Conservation (phyloP, 176 grass and related monocot genomes). For the Themeda triandra region DNA sequence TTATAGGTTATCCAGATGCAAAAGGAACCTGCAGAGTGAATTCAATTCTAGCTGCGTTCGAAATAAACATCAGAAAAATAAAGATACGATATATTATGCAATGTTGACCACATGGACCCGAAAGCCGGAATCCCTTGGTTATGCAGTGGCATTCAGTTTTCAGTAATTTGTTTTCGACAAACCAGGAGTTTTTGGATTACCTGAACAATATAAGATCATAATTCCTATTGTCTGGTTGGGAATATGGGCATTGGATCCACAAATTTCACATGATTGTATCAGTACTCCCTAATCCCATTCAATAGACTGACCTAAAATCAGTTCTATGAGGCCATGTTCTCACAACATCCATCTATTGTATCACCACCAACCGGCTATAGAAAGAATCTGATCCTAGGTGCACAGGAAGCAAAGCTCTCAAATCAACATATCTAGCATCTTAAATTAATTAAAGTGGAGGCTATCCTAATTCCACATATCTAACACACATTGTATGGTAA, state of each 20-base stretch:
- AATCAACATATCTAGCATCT: not conserved
- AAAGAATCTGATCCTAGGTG: not conserved
- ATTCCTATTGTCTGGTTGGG: not conserved
- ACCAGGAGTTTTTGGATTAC: no score
- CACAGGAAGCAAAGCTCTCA: not conserved
- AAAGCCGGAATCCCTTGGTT: not conserved
- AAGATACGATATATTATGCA: not conserved
- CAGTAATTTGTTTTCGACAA: not conserved
- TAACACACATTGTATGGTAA: not conserved
- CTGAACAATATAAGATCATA: not conserved
- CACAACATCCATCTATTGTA: not conserved
- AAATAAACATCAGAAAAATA: not conserved
- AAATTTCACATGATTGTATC: not conserved
- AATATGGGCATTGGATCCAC: not conserved
- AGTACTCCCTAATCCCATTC: not conserved
- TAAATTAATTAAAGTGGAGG: not conserved
- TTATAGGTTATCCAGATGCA: not conserved
- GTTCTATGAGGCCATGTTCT: not conserved
- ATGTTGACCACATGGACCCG: not conserved
- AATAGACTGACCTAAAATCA: not conserved
- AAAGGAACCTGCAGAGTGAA: constrained; percentile 12
- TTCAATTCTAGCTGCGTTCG: not conserved
- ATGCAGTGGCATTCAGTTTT: not conserved
- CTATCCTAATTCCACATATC: no score
- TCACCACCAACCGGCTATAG: not conserved